A percentile compares a stretch with the other conserved stretches of the same genome.
Conservation (phyloP, 2,329 filamentous ascomycete genomes). For the Coleophoma crateriformis region DNA sequence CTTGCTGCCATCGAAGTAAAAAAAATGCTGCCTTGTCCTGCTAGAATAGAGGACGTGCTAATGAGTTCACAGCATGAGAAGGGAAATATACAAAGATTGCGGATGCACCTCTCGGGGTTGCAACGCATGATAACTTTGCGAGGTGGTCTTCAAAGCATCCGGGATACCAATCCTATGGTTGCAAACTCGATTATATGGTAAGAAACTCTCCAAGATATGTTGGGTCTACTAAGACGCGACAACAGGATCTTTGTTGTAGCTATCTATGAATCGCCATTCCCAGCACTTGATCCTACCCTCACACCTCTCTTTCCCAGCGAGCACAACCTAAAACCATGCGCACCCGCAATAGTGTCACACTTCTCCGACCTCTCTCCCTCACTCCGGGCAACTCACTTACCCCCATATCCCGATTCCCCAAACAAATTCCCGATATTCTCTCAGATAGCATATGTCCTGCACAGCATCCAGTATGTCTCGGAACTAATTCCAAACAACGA, state of each 20-base stretch:
- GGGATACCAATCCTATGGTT: slow-evolving; percentile 6
- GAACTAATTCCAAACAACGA: slow-evolving; percentile 4
- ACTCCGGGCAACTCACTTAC: neutral
- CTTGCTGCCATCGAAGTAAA: slow-evolving; percentile 10
- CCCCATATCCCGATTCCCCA: neutral
- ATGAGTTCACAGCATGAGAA: slow-evolving; percentile 4
- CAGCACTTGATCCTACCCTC: slow-evolving; percentile 5
- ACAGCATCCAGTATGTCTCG: slow-evolving; percentile 9
- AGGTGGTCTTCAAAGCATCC: slow-evolving; percentile 5
- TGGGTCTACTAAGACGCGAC: neutral
- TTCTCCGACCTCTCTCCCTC: slow-evolving; percentile 5
- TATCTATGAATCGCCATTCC: slow-evolving; percentile 5
- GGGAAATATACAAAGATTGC: slow-evolving; percentile 5
- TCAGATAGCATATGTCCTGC: slow-evolving; percentile 2
- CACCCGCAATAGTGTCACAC: neutral
- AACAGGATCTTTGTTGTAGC: slow-evolving; percentile 7
- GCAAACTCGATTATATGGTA: slow-evolving; percentile 7
- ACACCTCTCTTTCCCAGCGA: slow-evolving; percentile 4
- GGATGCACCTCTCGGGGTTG: slow-evolving; percentile 9
- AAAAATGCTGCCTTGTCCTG: neutral
- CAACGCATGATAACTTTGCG: slow-evolving; percentile 8
- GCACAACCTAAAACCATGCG: neutral
- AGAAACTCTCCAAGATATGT: neutral
- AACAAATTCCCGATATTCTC: neutral
- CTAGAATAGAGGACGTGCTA: neutral